A percentile compares a stretch with the other conserved stretches of the same genome.
These are phyloP conservation scores for Fraxinus greggii DNA, from an alignment of 305 asterid genomes.

Conservation along the genomic window DNA sequence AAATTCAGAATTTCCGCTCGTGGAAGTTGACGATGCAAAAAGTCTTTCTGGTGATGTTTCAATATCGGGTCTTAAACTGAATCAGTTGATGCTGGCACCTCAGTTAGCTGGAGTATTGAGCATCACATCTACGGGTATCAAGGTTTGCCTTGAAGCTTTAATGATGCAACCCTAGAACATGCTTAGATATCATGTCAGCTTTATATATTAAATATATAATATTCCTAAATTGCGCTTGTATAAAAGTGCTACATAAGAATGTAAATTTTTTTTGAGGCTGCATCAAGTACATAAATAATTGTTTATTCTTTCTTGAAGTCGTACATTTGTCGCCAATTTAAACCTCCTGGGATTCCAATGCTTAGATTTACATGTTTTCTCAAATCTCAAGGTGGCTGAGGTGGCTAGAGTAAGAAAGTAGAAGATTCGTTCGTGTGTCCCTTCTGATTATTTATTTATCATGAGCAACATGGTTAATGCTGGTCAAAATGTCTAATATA, in stretches of 20 bases:
- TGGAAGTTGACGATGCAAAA: conserved; percentile 42
- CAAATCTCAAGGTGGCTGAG: conserved; percentile 21
- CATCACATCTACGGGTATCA: conserved; percentile 68
- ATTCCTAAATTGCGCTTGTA: background rate
- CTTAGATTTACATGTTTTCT: background rate
- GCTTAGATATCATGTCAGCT: background rate
- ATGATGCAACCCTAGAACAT: conserved; percentile 9
- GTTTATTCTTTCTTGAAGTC: background rate
- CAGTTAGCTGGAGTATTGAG: conserved; percentile 85
- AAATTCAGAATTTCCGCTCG: conserved; percentile 29
- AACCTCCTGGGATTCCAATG: background rate
- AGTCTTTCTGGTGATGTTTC: conserved; percentile 85
- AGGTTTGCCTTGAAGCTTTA: conserved; percentile 49
- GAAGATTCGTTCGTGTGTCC: background rate
- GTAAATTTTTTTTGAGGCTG: background rate
- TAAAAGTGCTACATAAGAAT: background rate
- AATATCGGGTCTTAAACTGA: conserved; percentile 88
- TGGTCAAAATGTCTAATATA: conserved; percentile 12
- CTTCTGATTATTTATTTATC: background rate
- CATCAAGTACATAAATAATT: background rate
- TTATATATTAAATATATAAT: background rate
- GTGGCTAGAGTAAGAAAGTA: conserved; percentile 14
- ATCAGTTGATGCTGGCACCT: conserved; percentile 98
- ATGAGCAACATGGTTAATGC: background rate
- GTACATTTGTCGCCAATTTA: background rate